Conservation (phyloP, 352 stramenopile genomes). For the Lagenidium giganteum region DNA sequence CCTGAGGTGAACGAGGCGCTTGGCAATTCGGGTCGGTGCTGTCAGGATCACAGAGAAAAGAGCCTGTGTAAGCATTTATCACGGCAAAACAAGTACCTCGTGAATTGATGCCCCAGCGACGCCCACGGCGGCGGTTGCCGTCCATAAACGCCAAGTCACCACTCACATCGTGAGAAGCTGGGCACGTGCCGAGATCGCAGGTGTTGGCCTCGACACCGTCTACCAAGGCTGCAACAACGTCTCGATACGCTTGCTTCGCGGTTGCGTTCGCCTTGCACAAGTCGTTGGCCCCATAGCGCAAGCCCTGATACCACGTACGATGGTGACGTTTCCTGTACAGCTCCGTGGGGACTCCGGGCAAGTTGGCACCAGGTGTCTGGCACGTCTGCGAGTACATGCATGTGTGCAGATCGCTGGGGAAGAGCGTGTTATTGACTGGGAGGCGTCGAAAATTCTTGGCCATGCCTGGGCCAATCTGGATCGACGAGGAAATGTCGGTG, state of each 20-base stretch:
- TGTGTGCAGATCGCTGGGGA: too few species aligned
- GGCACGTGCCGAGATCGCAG: constrained; percentile 18
- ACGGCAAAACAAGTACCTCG: constrained; percentile 43
- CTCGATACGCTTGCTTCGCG: constrained; percentile 17
- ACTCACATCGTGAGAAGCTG: constrained; percentile 28
- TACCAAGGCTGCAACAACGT: constrained; percentile 21
- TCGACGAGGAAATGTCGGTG: constrained; percentile 61
- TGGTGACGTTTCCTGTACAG: constrained; percentile 34
- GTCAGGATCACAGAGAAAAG: constrained; percentile 41
- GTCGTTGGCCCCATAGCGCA: constrained; percentile 45
- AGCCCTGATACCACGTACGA: constrained; percentile 51
- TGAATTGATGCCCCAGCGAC: constrained; percentile 36
- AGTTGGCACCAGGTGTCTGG: constrained; percentile 40
- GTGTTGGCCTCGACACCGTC: constrained; percentile 36
- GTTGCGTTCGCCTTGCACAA: constrained; percentile 18
- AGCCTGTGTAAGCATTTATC: constrained; percentile 43
- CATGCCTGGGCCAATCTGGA: constrained; percentile 68
- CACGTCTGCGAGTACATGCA: constrained; percentile 38
- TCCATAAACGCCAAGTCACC: constrained; percentile 34
- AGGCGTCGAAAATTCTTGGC: constrained; percentile 43
- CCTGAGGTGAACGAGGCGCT: neutral
- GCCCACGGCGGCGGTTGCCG: constrained; percentile 20
- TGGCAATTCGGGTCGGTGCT: constrained; percentile 23
- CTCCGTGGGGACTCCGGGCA: constrained; percentile 29
- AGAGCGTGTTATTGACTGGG: constrained; percentile 23